phyloP scores from a whole-genome alignment of 148 eudicot genomes.

The Persicaria tinctoria region DNA sequence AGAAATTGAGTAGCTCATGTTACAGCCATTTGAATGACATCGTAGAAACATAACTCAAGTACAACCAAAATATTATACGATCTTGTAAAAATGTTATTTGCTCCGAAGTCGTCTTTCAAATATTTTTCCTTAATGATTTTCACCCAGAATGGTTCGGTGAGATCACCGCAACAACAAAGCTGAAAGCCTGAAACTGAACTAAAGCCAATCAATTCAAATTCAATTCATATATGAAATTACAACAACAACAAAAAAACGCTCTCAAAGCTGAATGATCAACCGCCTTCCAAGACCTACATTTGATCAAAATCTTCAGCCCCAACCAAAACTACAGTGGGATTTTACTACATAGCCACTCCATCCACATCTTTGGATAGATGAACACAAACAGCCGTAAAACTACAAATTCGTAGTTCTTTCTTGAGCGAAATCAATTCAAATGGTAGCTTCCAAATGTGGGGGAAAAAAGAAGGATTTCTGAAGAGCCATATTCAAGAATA shows the following conservation, averaged over 20 bases:
- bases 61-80: no score
- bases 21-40: no score
- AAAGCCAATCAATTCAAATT: not conserved
- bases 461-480: not conserved
- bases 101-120: no score
- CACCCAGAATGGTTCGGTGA: no score
- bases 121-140: no score
- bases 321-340: not conserved
- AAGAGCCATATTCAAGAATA: not conserved
- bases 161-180: not conserved
- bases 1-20: no score
- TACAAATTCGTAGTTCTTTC: not conserved
- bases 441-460: not conserved
- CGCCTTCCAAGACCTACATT: conserved; percentile 4
- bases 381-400: not conserved
- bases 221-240: not conserved
- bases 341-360: conserved; percentile 3
- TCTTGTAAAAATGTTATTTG: no score
- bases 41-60: no score
- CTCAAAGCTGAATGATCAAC: conserved; percentile 1
- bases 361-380: not conserved
- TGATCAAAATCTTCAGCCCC: conserved; percentile 1
- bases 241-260: not conserved
- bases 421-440: conserved; percentile 1
- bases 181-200: not conserved